Conservation (phyloP, 179 eudicot genomes). For the Gypsophila paniculata region DNA sequence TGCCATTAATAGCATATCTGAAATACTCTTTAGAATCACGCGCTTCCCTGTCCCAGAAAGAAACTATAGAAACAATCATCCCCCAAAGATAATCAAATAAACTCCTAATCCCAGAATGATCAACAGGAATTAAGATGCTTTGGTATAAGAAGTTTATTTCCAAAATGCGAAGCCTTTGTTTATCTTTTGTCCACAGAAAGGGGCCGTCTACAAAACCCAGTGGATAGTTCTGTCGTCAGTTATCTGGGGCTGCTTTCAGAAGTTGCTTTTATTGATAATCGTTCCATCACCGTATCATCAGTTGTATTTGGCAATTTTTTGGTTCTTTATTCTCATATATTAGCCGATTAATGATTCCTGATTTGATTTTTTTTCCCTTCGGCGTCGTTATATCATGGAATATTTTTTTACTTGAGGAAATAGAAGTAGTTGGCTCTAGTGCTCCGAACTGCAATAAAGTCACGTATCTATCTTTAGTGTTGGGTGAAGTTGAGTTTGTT, state of each 20-base stretch:
- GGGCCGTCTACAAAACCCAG: neutral
- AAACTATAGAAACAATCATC: neutral
- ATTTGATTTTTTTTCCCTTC: neutral
- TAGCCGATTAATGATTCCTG: neutral
- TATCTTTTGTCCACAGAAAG: neutral
- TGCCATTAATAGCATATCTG: neutral
- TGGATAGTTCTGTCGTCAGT: neutral
- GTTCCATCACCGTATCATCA: neutral
- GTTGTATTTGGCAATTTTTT: neutral
- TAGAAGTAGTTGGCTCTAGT: neutral
- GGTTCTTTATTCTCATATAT: neutral
- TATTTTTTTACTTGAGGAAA: neutral
- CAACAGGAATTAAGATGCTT: neutral
- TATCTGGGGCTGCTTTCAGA: neutral
- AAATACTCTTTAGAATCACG: neutral
- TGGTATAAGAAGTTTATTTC: neutral
- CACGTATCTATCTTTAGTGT: neutral
- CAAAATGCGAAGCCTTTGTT: neutral
- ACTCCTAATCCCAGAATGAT: neutral
- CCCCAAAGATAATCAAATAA: neutral
- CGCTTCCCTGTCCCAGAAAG: neutral
- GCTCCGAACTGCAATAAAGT: neutral
- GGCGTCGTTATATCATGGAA: neutral
- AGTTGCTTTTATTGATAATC: neutral
- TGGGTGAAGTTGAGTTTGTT: slow-evolving; percentile 3